Evolutionary conservation across 176 grass and related monocot species (phyloP).

Genomic region (Lolium rigidum): DNA sequence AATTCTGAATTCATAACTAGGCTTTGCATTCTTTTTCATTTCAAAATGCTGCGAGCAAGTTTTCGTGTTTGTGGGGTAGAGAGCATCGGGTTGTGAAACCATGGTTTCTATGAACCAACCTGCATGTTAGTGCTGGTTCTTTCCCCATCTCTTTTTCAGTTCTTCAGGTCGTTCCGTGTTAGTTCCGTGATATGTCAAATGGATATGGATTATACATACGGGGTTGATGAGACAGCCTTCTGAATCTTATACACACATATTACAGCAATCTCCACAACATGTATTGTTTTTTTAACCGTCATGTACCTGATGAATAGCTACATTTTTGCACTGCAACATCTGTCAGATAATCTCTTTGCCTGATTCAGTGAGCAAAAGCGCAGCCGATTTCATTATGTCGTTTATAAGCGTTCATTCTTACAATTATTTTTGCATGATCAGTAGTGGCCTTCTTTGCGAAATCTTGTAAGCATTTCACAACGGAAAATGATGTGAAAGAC

Average conservation of each 20-base stretch:
- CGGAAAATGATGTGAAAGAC: no score
- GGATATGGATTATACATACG: slow-evolving; percentile 13
- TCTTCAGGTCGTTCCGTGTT: background rate
- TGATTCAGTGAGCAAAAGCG: no score
- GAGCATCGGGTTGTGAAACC: slow-evolving; percentile 49
- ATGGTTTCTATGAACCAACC: slow-evolving; percentile 55
- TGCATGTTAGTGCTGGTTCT: slow-evolving; percentile 5
- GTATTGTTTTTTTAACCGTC: background rate
- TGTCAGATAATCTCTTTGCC: background rate
- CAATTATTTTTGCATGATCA: no score
- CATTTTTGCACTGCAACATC: background rate
- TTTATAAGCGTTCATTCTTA: no score
- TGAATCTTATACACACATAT: slow-evolving; percentile 22
- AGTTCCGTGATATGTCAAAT: background rate
- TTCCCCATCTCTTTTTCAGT: background rate
- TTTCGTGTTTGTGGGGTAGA: slow-evolving; percentile 25
- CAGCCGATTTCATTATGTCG: no score
- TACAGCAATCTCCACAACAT: background rate
- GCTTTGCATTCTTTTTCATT: slow-evolving; percentile 19
- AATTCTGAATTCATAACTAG: slow-evolving; percentile 54
- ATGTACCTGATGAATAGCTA: background rate
- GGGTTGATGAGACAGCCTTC: background rate
- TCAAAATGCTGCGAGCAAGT: background rate
- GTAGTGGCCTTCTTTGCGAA: no score
- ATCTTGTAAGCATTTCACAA: no score